Evolutionary conservation across 1,284 basidiomycete genomes (phyloP), one percentile per base, ranked within the genome.

Genomic region (Grifola frondosa): DNA sequence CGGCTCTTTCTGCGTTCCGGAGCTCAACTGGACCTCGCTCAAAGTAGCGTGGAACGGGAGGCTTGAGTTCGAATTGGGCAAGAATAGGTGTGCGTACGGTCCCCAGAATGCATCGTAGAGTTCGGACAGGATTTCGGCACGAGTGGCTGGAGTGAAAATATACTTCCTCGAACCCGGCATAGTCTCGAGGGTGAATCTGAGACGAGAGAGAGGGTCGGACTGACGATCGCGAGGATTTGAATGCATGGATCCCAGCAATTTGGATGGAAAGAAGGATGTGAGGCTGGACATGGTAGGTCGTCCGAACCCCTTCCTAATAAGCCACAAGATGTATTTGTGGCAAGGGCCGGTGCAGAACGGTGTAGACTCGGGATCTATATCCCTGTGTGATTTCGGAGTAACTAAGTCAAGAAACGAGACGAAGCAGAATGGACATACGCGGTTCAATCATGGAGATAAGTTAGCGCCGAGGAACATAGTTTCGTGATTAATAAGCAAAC

Each of bases 91-190:
- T 1, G 78, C 70, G 52, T 88, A 80, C 2, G 73, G 70, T 2
- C 87, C 88, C 82, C 87, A 88, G 67, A 91, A 86, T 5, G 88
- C 76, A 44, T 79, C 76, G 58, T 90, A 91, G 0, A 91, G 74
- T 54, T 86, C 86, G 17, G 78, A 75, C n/a, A 90, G 71, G 20
- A 90, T 84, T 60, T 89, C 84, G 36, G 82, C 80, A 34, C 87
- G 78, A 7, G 83, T 84, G 7, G 78, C 74, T 22, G 77, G 73
- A 0, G 82, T 83, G 58, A 89, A 90, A 2, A 77, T 73, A 59
- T 85, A 88, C 65, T 88, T 88, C 50, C 83, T 70, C 3, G 83
- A 80, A 30, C 78, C 80, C 1, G 86, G 84, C 79, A 90, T 83
- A 3, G 84, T 87, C 62, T 90, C 85, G 44, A 90, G 73, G 2